phyloP scores from a whole-genome alignment of 2,329 filamentous ascomycete species.

The Beauveria pseudobassiana region DNA sequence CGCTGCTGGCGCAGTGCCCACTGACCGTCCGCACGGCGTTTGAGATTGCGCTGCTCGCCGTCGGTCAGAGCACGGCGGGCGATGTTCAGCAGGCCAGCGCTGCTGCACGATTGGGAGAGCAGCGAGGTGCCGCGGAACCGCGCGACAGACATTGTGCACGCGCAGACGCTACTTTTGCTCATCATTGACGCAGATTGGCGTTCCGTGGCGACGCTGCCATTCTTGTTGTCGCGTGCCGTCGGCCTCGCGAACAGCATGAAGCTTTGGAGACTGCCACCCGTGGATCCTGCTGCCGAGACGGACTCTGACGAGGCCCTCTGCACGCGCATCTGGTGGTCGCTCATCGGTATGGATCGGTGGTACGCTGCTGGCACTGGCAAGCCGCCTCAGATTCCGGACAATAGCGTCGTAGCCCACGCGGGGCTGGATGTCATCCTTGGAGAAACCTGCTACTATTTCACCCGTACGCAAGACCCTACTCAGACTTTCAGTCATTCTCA shows the following conservation, averaged over 20 bases:
- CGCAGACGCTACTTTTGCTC: conserved; percentile 60
- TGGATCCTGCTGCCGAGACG: conserved; percentile 40
- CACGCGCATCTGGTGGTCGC: conserved; percentile 62
- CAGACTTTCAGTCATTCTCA: neutral
- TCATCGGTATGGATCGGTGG: conserved; percentile 67
- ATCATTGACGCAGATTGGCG: conserved; percentile 54
- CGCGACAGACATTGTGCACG: conserved; percentile 46
- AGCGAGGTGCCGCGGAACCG: conserved; percentile 29
- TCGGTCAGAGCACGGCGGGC: conserved; percentile 33
- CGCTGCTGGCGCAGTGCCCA: conserved; percentile 49
- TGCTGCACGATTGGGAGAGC: conserved; percentile 47
- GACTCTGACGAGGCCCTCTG: conserved; percentile 57
- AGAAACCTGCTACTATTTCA: conserved; percentile 55
- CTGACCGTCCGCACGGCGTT: conserved; percentile 55
- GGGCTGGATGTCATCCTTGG: conserved; percentile 55
- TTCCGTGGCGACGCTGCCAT: conserved; percentile 38
- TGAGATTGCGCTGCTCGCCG: conserved; percentile 52
- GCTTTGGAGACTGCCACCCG: conserved; percentile 39
- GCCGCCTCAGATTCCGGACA: conserved; percentile 55
- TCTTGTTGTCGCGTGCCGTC: conserved; percentile 57
- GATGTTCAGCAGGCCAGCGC: conserved; percentile 38
- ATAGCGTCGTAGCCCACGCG: conserved; percentile 50
- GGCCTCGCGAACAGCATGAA: conserved; percentile 59
- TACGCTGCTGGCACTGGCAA: conserved; percentile 60
- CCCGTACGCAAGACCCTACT: conserved; percentile 42